Evolutionary conservation across 1,284 basidiomycete species (phyloP).

Genomic region (Phellinidium pouzarii): DNA sequence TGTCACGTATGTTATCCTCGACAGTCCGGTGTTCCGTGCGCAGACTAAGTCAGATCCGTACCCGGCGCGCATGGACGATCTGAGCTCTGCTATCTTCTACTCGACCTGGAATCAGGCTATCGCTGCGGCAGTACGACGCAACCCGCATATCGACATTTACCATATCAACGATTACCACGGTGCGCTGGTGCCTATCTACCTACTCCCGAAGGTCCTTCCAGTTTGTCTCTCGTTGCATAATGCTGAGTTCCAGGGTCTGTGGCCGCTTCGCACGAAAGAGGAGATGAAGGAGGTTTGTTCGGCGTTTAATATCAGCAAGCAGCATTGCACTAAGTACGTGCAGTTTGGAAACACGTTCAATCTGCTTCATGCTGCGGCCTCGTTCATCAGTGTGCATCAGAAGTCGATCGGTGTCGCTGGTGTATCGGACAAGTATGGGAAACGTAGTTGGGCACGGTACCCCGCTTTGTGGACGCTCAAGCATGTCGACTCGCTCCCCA

Average conservation of each 20-base stretch:
- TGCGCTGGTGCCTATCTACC: slow-evolving; percentile 82
- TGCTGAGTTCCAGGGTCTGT: slow-evolving; percentile 92
- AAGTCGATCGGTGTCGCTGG: slow-evolving; percentile 90
- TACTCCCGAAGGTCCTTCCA: slow-evolving; percentile 84
- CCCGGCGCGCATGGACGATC: slow-evolving; percentile 92
- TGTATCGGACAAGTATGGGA: slow-evolving; percentile 94
- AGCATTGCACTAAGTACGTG: slow-evolving; percentile 90
- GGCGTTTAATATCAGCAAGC: slow-evolving; percentile 93
- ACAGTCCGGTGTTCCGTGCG: slow-evolving; percentile 90
- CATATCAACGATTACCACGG: slow-evolving; percentile 91
- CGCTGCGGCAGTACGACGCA: slow-evolving; percentile 78
- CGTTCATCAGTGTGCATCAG: slow-evolving; percentile 87
- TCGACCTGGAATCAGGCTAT: slow-evolving; percentile 97
- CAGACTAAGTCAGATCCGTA: slow-evolving; percentile 93
- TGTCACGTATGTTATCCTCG: slow-evolving; percentile 88
- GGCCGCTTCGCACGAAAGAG: slow-evolving; percentile 91
- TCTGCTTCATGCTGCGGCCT: slow-evolving; percentile 84
- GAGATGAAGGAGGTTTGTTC: slow-evolving; percentile 97
- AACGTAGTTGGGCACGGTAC: slow-evolving; percentile 91
- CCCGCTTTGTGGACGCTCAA: slow-evolving; percentile 92
- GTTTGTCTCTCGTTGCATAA: slow-evolving; percentile 92
- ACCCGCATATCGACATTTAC: slow-evolving; percentile 83
- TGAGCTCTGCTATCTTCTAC: slow-evolving; percentile 93
- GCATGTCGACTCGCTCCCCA: slow-evolving; percentile 89
- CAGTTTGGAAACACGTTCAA: slow-evolving; percentile 97